Conservation (phyloP, 192 early-diverging fungal species). For the Backusella westeae region DNA sequence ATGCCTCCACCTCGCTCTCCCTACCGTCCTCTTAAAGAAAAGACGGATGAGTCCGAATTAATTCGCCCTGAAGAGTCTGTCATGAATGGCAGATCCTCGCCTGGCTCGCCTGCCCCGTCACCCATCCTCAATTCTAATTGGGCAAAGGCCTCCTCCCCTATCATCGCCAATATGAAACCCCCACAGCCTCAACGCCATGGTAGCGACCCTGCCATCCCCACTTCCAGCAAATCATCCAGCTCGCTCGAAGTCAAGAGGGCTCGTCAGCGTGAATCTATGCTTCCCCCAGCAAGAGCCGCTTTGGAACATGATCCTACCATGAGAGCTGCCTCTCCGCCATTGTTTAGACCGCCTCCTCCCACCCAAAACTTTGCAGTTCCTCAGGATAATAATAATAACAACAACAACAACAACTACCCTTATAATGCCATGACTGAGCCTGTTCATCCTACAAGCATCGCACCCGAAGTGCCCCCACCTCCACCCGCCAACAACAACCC, state of each 20-base stretch:
- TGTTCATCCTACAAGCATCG: background rate
- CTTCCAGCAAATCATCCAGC: background rate
- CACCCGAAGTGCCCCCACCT: background rate
- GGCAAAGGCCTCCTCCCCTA: background rate
- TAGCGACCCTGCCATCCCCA: background rate
- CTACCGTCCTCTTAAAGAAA: constrained; percentile 25
- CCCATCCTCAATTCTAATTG: background rate
- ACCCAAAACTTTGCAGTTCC: background rate
- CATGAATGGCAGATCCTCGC: background rate
- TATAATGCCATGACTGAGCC: background rate
- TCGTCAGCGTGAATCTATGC: constrained; percentile 17
- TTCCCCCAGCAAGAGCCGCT: constrained; percentile 12
- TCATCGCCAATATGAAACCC: background rate
- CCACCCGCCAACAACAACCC: background rate
- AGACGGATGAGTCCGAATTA: background rate
- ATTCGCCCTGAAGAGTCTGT: constrained; percentile 10
- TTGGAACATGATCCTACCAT: constrained; percentile 20
- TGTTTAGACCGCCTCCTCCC: background rate
- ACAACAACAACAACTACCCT: background rate
- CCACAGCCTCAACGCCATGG: background rate
- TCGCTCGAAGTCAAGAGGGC: background rate
- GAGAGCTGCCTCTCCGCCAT: constrained; percentile 21
- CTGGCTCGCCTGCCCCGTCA: background rate
- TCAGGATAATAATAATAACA: background rate
- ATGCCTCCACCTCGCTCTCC: constrained; percentile 27